Conservation (phyloP, 768 basidiomycete genomes). For the Trametes gibbosa region DNA sequence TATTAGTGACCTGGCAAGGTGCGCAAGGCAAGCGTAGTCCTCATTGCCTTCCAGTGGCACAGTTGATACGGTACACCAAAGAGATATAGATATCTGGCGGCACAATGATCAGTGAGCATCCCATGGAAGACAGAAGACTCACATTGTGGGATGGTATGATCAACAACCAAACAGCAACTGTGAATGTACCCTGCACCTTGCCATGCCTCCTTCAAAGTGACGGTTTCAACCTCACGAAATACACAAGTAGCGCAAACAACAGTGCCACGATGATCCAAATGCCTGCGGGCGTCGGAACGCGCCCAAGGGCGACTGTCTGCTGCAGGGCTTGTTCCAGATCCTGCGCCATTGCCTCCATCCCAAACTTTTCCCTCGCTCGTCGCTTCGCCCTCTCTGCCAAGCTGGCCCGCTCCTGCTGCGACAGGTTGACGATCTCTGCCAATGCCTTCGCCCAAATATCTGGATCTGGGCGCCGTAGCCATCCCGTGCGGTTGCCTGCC, state of each 20-base stretch:
- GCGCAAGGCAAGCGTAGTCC: neutral
- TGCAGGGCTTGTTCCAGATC: constrained; percentile 54
- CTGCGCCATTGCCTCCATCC: constrained; percentile 71
- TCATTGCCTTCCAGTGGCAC: neutral
- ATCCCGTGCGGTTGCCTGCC: constrained; percentile 61
- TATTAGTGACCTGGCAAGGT: neutral
- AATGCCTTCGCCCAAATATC: constrained; percentile 72
- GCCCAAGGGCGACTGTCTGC: constrained; percentile 57
- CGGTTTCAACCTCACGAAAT: constrained; percentile 30
- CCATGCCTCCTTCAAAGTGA: neutral
- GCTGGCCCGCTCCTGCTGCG: constrained; percentile 38
- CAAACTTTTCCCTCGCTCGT: constrained; percentile 66
- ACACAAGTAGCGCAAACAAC: constrained; percentile 3
- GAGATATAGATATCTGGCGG: neutral
- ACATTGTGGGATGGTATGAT: neutral
- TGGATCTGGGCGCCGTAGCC: constrained; percentile 63
- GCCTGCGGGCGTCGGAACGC: constrained; percentile 22
- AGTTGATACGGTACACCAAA: neutral
- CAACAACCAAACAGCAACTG: neutral
- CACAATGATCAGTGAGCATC: neutral
- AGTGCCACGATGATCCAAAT: constrained; percentile 9
- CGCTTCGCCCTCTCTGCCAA: constrained; percentile 55
- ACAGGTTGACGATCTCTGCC: constrained; percentile 51
- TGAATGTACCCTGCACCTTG: neutral
- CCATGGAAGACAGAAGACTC: neutral